Conservation (phyloP, 495 filamentous ascomycete genomes). For the Chaetomium fimeti region DNA sequence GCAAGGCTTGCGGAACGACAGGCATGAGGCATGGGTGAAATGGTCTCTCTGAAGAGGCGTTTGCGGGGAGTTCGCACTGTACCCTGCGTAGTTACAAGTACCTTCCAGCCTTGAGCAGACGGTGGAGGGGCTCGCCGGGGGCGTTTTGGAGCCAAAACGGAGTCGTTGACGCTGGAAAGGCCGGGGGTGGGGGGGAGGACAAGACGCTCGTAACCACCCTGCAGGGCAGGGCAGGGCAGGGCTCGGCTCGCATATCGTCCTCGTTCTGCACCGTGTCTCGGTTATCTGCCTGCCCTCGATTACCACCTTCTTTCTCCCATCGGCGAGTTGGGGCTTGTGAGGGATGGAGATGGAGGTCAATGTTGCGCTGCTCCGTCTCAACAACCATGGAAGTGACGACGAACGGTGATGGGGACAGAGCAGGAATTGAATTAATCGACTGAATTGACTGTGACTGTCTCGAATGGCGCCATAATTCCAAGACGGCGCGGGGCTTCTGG, state of each 20-base stretch:
- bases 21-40: no score
- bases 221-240: not conserved
- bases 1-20: not conserved
- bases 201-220: not conserved
- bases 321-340: not conserved
- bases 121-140: no score
- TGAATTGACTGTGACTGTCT: not conserved
- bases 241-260: not conserved
- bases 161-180: not conserved
- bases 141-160: not conserved
- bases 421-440: not conserved
- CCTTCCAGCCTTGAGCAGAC: not conserved
- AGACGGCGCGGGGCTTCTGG: not conserved
- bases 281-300: not conserved
- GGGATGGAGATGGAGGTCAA: not conserved
- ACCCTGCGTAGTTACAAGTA: not conserved
- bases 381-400: not conserved
- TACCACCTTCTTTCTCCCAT: not conserved
- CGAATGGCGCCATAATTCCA: not conserved
- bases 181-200: no score
- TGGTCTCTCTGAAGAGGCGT: no score
- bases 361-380: not conserved
- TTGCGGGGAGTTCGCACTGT: not conserved
- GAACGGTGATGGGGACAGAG: not conserved
- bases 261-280: slow-evolving; percentile 3